Conservation (phyloP, 805 yeast species). For the Myxozyma vanderwaltii region DNA sequence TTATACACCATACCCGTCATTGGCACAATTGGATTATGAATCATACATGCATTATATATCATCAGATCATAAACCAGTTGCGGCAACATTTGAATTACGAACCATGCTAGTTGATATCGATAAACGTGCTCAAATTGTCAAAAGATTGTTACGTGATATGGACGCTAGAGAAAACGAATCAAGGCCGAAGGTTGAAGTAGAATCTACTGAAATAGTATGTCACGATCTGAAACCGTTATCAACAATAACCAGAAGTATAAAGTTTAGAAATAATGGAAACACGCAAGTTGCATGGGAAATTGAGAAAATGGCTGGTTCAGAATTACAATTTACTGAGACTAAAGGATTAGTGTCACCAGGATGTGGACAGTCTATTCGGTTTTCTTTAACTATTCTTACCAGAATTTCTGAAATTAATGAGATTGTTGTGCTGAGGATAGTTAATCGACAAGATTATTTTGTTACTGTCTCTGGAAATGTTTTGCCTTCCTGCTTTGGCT, state of each 20-base stretch:
- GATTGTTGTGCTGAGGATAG: slow-evolving; percentile 39
- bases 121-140: slow-evolving; percentile 44
- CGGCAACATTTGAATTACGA: slow-evolving; percentile 43
- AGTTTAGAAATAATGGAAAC: slow-evolving; percentile 45
- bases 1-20: slow-evolving; percentile 40
- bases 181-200: slow-evolving; percentile 48
- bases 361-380: slow-evolving; percentile 33
- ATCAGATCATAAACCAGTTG: slow-evolving; percentile 63
- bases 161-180: slow-evolving; percentile 51
- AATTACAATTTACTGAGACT: slow-evolving; percentile 35
- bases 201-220: slow-evolving; percentile 42
- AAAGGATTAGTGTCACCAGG: slow-evolving; percentile 36
- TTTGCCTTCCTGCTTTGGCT: slow-evolving; percentile 42
- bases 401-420: slow-evolving; percentile 27
- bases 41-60: slow-evolving; percentile 40
- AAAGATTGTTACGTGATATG: slow-evolving; percentile 46
- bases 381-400: slow-evolving; percentile 21
- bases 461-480: slow-evolving; percentile 35
- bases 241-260: slow-evolving; percentile 35
- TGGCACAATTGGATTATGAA: slow-evolving; percentile 37
- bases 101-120: slow-evolving; percentile 46
- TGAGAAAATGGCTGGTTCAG: slow-evolving; percentile 37
- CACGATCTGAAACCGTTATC: slow-evolving; percentile 38
- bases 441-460: slow-evolving; percentile 42
- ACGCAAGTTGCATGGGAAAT: slow-evolving; percentile 47